A percentile compares a stretch with the other conserved stretches of the same genome.
These are phyloP conservation scores for Cyamopsis tetragonoloba DNA, from an alignment of 306 rosid genomes.

Conservation along the genomic window DNA sequence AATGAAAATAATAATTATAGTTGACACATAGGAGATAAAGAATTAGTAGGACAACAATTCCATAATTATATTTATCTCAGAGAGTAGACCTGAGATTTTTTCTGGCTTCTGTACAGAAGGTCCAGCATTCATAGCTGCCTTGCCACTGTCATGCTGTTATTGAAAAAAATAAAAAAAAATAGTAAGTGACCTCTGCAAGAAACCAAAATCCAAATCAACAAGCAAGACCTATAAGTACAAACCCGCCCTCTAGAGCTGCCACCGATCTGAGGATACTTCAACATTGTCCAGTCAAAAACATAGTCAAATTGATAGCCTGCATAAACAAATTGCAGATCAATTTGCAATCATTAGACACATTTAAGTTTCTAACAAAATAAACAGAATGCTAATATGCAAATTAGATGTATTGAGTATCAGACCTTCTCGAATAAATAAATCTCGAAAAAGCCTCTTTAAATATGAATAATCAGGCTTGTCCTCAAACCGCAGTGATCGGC, in stretches of 20 bases:
- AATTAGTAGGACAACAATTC: conserved; percentile 18
- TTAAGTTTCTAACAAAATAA: conserved; percentile 17
- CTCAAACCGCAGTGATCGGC: conserved; percentile 90
- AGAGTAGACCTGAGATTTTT: conserved; percentile 66
- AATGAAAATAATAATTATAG: conserved; percentile 3
- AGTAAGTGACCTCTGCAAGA: conserved; percentile 32
- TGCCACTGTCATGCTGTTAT: conserved; percentile 68
- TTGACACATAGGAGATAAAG: background rate
- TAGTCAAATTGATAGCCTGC: conserved; percentile 91
- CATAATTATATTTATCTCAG: conserved; percentile 10
- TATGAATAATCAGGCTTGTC: conserved; percentile 99
- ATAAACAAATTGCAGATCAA: conserved; percentile 29
- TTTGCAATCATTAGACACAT: background rate
- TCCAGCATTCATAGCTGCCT: conserved; percentile 66
- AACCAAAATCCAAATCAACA: conserved; percentile 15
- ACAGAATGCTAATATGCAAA: background rate
- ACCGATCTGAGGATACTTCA: conserved; percentile 82
- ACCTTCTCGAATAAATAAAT: conserved; percentile 96
- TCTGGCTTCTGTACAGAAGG: conserved; percentile 85
- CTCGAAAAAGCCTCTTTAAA: conserved; percentile 93
- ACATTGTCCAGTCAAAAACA: conserved; percentile 86
- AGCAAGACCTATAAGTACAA: conserved; percentile 26
- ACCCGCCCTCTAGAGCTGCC: conserved; percentile 80
- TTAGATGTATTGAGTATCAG: background rate
- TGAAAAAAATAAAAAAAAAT: conserved; percentile 21